Conservation (phyloP, 2,329 filamentous ascomycete genomes). For the Trichoderma sp. region DNA sequence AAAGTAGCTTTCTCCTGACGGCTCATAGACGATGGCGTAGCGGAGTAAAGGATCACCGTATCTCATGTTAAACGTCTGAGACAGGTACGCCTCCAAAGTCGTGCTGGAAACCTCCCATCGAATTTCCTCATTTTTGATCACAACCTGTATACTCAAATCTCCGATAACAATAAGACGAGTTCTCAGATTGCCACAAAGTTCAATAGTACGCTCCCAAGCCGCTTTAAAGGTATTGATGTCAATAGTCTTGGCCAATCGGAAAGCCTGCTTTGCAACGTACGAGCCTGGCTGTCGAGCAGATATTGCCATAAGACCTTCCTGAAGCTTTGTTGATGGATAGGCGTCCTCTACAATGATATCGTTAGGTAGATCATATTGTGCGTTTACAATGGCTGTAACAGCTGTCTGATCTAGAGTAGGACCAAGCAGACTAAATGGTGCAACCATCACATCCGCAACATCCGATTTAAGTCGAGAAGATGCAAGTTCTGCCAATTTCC, state of each 20-base stretch:
- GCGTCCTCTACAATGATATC: constrained; percentile 32
- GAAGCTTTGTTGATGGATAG: constrained; percentile 42
- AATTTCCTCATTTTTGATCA: neutral
- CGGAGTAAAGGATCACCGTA: neutral
- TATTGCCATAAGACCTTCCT: constrained; percentile 42
- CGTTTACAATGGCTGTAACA: neutral
- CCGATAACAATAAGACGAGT: constrained; percentile 21
- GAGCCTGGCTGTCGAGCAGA: constrained; percentile 33
- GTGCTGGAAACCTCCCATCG: neutral
- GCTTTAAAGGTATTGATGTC: constrained; percentile 31
- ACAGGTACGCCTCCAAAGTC: neutral
- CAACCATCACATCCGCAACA: accelerated
- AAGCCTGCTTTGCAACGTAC: constrained; percentile 37
- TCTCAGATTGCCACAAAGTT: constrained; percentile 17
- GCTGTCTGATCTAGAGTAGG: neutral
- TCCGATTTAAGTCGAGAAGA: neutral
- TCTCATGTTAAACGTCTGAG: neutral
- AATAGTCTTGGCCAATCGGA: constrained; percentile 29
- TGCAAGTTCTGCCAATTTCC: neutral
- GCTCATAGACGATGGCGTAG: constrained; percentile 11
- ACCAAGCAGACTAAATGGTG: neutral
- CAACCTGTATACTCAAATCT: neutral
- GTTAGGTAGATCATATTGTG: neutral
- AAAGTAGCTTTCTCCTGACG: constrained; percentile 19
- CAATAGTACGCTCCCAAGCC: constrained; percentile 30